phyloP scores from a whole-genome alignment of 2,329 filamentous ascomycete species.

The Aspergillus luchuensis region DNA sequence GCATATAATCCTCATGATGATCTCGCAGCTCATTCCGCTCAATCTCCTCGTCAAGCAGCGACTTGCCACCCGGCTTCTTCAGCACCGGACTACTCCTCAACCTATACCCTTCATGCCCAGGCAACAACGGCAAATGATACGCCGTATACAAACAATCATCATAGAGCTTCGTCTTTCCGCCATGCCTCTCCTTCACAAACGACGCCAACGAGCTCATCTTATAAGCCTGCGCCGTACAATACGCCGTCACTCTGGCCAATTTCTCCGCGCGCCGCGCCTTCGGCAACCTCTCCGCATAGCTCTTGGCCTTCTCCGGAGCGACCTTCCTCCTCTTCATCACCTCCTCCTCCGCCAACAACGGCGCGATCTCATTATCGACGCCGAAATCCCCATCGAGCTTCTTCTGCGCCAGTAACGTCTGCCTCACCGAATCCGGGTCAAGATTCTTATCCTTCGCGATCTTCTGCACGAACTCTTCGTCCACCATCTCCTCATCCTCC shows the following conservation, averaged over 20 bases:
- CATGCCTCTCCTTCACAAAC: slow-evolving; percentile 84
- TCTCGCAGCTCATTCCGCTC: slow-evolving; percentile 87
- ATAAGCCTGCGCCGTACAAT: slow-evolving; percentile 92
- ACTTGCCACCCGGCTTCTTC: slow-evolving; percentile 91
- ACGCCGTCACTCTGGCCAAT: slow-evolving; percentile 86
- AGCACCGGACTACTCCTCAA: slow-evolving; percentile 87
- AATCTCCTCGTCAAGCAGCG: slow-evolving; percentile 90
- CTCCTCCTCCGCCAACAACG: slow-evolving; percentile 60
- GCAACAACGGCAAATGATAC: slow-evolving; percentile 86
- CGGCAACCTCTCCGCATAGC: slow-evolving; percentile 88
- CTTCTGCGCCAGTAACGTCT: slow-evolving; percentile 35
- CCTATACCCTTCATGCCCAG: slow-evolving; percentile 82
- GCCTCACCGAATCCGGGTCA: slow-evolving; percentile 37
- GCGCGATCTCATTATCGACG: slow-evolving; percentile 55
- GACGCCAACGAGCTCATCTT: slow-evolving; percentile 85
- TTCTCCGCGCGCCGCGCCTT: slow-evolving; percentile 87
- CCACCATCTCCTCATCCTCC: slow-evolving; percentile 29
- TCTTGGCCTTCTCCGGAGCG: slow-evolving; percentile 67
- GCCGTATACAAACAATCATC: slow-evolving; percentile 96
- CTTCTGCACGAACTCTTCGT: slow-evolving; percentile 40
- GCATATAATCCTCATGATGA: slow-evolving; percentile 88
- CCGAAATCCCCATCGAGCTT: slow-evolving; percentile 55
- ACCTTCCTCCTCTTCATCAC: slow-evolving; percentile 57
- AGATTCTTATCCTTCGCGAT: slow-evolving; percentile 36
- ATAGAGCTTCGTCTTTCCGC: slow-evolving; percentile 91